Evolutionary conservation across 306 rosid species (phyloP).

Genomic region (Citrullus amarus): DNA sequence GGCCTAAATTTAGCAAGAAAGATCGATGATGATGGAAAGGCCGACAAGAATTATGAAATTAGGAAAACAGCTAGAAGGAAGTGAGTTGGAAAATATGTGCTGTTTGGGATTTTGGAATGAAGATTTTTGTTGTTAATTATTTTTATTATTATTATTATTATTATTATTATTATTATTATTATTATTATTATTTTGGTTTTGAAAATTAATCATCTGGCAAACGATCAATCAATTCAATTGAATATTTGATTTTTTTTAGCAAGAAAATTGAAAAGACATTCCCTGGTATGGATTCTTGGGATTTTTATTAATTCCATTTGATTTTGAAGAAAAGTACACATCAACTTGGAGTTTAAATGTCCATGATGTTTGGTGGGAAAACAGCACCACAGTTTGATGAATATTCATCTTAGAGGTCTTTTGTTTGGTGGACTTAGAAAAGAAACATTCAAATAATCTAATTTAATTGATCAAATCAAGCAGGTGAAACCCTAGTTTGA

Average conservation of each 20-base stretch:
- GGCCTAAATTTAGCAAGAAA: neutral
- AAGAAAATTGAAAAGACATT: neutral
- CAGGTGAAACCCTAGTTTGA: neutral
- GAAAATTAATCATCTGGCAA: neutral
- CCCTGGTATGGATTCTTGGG: neutral
- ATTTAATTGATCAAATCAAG: neutral
- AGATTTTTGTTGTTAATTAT: neutral
- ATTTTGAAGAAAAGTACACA: neutral
- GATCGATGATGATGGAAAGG: neutral
- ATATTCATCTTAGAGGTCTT: neutral
- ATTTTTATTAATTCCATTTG: neutral
- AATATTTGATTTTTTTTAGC: neutral
- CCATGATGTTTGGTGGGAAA: neutral
- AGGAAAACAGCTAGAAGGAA: neutral
- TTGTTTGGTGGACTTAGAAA: neutral
- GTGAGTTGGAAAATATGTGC: neutral
- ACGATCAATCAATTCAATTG: neutral
- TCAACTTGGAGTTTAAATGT: constrained; percentile 1
- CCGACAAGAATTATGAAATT: neutral
- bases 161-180: neutral
- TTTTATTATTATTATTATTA: neutral
- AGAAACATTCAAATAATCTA: neutral
- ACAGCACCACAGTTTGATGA: neutral
- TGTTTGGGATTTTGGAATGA: neutral
- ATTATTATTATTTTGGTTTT: no score